Base-by-base conservation (phyloP, 1,284 basidiomycete species). In the Cystobasidium sp. region DNA sequence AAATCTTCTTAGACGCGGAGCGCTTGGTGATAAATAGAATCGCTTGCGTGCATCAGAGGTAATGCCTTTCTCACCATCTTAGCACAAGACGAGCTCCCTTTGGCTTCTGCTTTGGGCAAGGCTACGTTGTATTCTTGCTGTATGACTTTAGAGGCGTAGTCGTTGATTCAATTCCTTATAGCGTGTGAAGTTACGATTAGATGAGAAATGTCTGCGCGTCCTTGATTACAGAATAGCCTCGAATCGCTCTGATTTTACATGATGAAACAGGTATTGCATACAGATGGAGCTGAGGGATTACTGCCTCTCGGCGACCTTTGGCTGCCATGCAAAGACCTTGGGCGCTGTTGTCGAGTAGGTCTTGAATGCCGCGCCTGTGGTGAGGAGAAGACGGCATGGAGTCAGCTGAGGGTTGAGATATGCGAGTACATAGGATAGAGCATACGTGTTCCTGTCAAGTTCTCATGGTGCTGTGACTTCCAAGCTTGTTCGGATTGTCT, bases 381-480 rank as follows among this genome's bases (percentile, higher is more conserved):
- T 44, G 22, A 62, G 20, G 47, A 67, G 47, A 41, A 47, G 22
- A 37, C 24, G 18, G 31, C 12, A 43, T 3, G 16, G 16, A 46
- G 46, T 18, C 14, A 12, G 41, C 24, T n/a, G 49, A 20, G 24
- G 7, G 1, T 4, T 10, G 41, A 46, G 44, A 41, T 22, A 16
- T 43, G 61, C 24, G 22, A 18, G 59, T 20, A 58, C 16, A 12
- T 39, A 18, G 20, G 14, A 12, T 58, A 20, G 9, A 18, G 8
- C 41, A 91, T 94, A 68, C 93, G 85, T 9, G 94, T 96, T 20
- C 94, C 94, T 20, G 94, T 97, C 80, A 97, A 80, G 82, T 92
- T 95, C 85, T 96, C 73, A 24, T 64, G 47, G 47, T 65, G 58
- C 31, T 53, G 94, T 43, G 87, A 86, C 83, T 92, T 87, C 94